Base-by-base conservation (phyloP, 176 grass and related monocot genomes). In the Echinochloa phyllopogon region DNA sequence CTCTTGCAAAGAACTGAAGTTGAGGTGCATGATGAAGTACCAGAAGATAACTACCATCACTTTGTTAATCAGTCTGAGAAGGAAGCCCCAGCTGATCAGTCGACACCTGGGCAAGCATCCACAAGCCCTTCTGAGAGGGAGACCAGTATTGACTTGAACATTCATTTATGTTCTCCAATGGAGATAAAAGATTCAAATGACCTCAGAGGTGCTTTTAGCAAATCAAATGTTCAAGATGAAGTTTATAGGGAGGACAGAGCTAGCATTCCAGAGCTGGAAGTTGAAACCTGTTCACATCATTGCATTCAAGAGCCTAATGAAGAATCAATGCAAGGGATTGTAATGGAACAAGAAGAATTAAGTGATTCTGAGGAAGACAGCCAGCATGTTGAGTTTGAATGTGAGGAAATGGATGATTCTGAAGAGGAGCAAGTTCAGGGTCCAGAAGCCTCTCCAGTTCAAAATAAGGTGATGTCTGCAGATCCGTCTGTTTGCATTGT, bases 341-440 rank as follows among this genome's bases (percentile, higher is more conserved):
- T 95, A 74, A 96, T 98, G 93, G 96, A 96, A 85, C 96, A 94
- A 69, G 93, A 98, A 86, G 91, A 98, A 88, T 83, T 94, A 55
- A 98, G 91, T 89, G 96, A 96, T 78, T 99, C 96, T 0, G 93
- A 99, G 52, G 96, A 96, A 70, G 87, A 95, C 56, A 90, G 62
- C 56, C 85, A 89, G 69, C 85, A 92, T 74, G 93, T 94, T 8
- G 96, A 94, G 70, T 99, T 99, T 72, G 93, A 98, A 91, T 70
- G 91, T 71, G 91, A 93, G 86, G 87, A 95, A 87, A 95, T 94
- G 73, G 91, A 84, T 60, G 96, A 95, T 90, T 98, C 91, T 87
- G 91, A 98, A 78, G 90, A 87, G 16, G 93, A 95, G 63, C 87
- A 95, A 91, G 85, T 86, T 76, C 58, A 66, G 72, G 57, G 21